A percentile compares a stretch with the other conserved stretches of the same genome.
Evolutionary conservation across 345 rosid genomes (phyloP).

Genomic region (Carallia brachiata): DNA sequence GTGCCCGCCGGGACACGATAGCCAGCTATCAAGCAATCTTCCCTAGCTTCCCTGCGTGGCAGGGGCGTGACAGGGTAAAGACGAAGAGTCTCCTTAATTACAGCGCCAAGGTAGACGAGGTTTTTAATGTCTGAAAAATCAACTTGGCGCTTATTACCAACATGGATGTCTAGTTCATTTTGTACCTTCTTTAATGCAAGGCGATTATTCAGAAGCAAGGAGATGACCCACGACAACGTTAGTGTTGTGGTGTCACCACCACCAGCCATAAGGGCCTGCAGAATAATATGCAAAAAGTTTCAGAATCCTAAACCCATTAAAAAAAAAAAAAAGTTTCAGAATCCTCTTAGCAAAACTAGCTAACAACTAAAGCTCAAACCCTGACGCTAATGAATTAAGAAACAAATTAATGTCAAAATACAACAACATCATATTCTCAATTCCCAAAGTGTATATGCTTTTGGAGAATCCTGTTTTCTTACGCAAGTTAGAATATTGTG

Average conservation of each 20-base stretch:
- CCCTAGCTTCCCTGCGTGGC: conserved; percentile 43
- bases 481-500: too few relatives aligned
- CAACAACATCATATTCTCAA: not conserved
- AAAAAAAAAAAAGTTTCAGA: not conserved
- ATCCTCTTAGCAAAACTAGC: too few relatives aligned
- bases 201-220: conserved; percentile 51
- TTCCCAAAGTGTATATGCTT: not conserved
- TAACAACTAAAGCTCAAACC: too few relatives aligned
- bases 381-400: too few relatives aligned
- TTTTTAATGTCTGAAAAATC: conserved; percentile 47
- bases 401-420: not conserved
- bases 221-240: conserved; percentile 53
- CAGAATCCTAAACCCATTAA: too few relatives aligned
- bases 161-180: conserved; percentile 48
- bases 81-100: conserved; percentile 56
- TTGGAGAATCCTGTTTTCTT: too few relatives aligned
- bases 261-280: conserved; percentile 47
- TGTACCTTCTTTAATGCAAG: conserved; percentile 40
- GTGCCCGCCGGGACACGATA: conserved; percentile 44
- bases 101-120: conserved; percentile 49
- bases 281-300: not conserved
- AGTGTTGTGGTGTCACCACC: conserved; percentile 46
- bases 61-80: conserved; percentile 57
- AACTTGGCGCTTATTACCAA: conserved; percentile 47
- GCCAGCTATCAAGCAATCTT: conserved; percentile 49